Conservation (phyloP, 1,284 basidiomycete genomes). For the Sporisorium exsertum region DNA sequence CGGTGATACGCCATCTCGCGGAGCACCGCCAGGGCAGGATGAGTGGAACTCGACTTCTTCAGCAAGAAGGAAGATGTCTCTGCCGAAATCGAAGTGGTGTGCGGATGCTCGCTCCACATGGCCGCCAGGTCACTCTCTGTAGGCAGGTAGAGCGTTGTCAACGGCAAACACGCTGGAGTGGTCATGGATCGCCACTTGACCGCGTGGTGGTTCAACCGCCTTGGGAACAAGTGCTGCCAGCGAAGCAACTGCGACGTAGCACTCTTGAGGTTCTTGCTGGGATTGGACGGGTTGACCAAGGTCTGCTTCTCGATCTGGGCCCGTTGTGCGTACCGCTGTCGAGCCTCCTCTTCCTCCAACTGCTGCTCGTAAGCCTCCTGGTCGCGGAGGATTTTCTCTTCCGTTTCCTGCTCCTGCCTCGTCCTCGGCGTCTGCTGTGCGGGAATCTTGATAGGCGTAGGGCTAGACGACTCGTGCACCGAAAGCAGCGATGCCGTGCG, state of each 20-base stretch:
- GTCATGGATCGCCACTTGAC: conserved; percentile 90
- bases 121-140: conserved; percentile 60
- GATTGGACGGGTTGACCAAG: conserved; percentile 66
- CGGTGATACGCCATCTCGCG: conserved; percentile 92
- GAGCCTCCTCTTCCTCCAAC: conserved; percentile 60
- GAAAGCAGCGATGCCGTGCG: conserved; percentile 47
- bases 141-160: conserved; percentile 80
- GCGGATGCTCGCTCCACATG: conserved; percentile 67
- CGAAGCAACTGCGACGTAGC: conserved; percentile 55
- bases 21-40: conserved; percentile 81
- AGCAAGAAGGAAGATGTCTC: conserved; percentile 66
- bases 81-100: conserved; percentile 62
- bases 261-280: conserved; percentile 51
- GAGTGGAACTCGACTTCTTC: conserved; percentile 73
- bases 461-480: conserved; percentile 42
- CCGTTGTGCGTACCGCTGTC: conserved; percentile 54
- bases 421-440: conserved; percentile 37
- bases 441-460: conserved; percentile 58
- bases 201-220: conserved; percentile 81
- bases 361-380: conserved; percentile 61
- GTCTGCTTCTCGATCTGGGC: conserved; percentile 66
- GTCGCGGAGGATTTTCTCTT: conserved; percentile 51
- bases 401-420: conserved; percentile 45
- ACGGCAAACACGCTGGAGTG: conserved; percentile 78
- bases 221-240: conserved; percentile 87